These are phyloP conservation scores for Protostelium mycophagum DNA, from an alignment of 78 protist species.

Conservation along the genomic window DNA sequence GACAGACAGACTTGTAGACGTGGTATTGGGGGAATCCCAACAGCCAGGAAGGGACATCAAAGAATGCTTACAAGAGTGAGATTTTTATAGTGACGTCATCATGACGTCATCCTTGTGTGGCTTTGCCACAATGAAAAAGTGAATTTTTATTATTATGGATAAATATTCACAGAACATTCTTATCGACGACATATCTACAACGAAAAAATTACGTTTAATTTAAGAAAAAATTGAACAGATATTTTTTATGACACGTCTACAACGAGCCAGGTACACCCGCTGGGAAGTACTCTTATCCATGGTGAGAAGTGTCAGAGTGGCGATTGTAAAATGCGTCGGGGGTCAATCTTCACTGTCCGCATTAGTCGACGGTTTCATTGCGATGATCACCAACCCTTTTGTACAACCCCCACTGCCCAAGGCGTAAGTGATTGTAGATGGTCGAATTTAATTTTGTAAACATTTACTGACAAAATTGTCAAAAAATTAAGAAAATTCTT, in stretches of 20 bases:
- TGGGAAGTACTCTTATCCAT: neutral
- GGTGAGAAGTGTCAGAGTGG: neutral
- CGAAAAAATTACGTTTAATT: too few species aligned
- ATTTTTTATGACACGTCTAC: too few species aligned
- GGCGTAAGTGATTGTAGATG: too few species aligned
- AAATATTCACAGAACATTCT: too few species aligned
- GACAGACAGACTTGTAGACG: neutral
- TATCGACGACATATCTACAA: too few species aligned
- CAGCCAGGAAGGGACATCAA: neutral
- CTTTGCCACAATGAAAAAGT: too few species aligned
- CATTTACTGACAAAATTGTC: neutral
- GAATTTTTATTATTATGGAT: too few species aligned
- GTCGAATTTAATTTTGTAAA: neutral
- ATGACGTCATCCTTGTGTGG: too few species aligned
- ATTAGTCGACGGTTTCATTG: neutral
- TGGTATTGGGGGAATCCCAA: neutral
- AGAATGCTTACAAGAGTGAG: neutral
- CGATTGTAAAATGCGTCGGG: neutral
- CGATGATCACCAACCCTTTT: neutral
- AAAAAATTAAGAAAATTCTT: neutral
- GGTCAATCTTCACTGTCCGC: neutral
- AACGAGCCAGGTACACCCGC: neutral
- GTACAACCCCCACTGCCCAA: too few species aligned
- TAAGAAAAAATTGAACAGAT: too few species aligned
- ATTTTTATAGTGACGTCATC: too few species aligned